phyloP scores from a whole-genome alignment of 2,329 filamentous ascomycete species.

The Fusarium globosum region DNA sequence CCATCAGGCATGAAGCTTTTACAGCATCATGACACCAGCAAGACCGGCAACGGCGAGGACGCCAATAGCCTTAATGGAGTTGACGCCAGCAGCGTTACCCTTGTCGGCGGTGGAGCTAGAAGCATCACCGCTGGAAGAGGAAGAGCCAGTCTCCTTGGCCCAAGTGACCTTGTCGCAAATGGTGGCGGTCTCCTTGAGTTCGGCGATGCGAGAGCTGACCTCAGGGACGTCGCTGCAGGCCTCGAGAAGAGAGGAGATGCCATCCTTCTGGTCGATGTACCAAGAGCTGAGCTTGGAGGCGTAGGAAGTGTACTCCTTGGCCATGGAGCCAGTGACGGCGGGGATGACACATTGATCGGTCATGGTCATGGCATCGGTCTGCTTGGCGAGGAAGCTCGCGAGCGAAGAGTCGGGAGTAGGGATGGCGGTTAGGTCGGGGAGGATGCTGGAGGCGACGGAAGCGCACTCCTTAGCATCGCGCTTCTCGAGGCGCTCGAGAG shows the following conservation, averaged over 20 bases:
- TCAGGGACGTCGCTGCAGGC: slow-evolving; percentile 47
- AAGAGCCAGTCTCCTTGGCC: slow-evolving; percentile 23
- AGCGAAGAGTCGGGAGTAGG: slow-evolving; percentile 38
- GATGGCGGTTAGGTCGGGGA: slow-evolving; percentile 34
- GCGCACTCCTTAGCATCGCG: slow-evolving; percentile 36
- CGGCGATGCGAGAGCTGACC: slow-evolving; percentile 17
- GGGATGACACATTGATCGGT: slow-evolving; percentile 44
- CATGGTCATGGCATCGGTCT: slow-evolving; percentile 34
- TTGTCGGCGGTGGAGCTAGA: neutral
- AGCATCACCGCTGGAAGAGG: slow-evolving; percentile 2
- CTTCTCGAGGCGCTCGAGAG: slow-evolving; percentile 19
- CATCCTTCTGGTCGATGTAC: slow-evolving; percentile 31
- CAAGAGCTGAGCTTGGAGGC: slow-evolving; percentile 38
- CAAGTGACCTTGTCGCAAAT: slow-evolving; percentile 23
- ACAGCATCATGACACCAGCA: slow-evolving; percentile 32
- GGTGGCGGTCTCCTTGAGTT: neutral
- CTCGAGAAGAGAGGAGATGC: slow-evolving; percentile 33
- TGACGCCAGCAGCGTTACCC: slow-evolving; percentile 11
- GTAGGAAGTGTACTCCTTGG: slow-evolving; percentile 43
- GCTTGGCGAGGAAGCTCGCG: slow-evolving; percentile 28
- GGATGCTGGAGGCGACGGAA: slow-evolving; percentile 30
- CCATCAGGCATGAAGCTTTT: neutral
- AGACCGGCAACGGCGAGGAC: slow-evolving; percentile 22
- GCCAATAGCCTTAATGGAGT: slow-evolving; percentile 20
- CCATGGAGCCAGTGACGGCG: slow-evolving; percentile 43